A percentile compares a stretch with the other conserved stretches of the same genome.
Conservation (phyloP, 495 filamentous ascomycete species). For the Chaetomium cochliodes region DNA sequence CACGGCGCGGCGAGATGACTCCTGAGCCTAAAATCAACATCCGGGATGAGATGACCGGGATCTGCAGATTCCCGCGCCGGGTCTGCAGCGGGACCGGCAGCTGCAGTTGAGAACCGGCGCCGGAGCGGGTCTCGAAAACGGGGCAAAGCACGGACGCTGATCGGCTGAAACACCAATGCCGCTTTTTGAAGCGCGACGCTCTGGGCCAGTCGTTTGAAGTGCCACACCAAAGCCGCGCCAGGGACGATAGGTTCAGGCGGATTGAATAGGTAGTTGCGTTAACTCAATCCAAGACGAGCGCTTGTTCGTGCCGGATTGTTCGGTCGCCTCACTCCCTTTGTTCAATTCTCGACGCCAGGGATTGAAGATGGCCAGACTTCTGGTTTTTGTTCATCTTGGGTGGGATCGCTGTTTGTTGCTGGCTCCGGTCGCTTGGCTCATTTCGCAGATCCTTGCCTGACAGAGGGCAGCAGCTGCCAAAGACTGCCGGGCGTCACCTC, state of each 20-base stretch:
- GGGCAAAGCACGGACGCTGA: not conserved
- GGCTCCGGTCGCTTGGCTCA: conserved; percentile 7
- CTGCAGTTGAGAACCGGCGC: not conserved
- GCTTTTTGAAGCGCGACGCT: not conserved
- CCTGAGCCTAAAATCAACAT: not conserved
- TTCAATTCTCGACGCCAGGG: not conserved
- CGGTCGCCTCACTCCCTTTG: not conserved
- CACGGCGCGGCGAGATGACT: not conserved
- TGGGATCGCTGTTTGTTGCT: not conserved
- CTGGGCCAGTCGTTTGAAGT: not conserved
- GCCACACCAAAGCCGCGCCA: not conserved
- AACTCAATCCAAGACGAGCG: not conserved
- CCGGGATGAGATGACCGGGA: not conserved
- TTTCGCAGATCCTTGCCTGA: conserved; percentile 8
- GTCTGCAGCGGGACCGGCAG: not conserved
- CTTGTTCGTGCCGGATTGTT: not conserved
- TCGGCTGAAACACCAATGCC: not conserved
- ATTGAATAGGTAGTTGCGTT: not conserved
- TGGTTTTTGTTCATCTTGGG: not conserved
- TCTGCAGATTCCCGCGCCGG: not conserved
- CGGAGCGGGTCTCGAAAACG: not conserved
- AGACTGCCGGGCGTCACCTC: not conserved
- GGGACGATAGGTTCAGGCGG: not conserved
- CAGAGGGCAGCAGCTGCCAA: conserved; percentile 10
- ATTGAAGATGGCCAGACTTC: not conserved